Evolutionary conservation across 1,139 yeast species (phyloP), one percentile per base, ranked within the genome.

Genomic region (Magnusiomyces paraingens): DNA sequence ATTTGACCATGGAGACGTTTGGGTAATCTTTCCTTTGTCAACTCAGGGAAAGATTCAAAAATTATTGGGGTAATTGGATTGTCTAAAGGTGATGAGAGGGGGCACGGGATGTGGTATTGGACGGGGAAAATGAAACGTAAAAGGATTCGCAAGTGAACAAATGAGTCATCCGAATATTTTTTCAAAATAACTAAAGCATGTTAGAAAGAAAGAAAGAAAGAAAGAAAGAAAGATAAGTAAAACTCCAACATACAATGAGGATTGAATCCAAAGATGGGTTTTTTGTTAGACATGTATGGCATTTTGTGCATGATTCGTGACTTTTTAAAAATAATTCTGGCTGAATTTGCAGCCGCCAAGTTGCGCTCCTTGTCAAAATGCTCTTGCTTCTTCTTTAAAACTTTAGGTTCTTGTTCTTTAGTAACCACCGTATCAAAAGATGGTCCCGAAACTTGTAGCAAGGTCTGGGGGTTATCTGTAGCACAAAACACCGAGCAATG

Each of bases 101-200:
- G 50, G 15, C 52, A 49, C 1, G 52, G 55, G 14, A 54, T 43
- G 21, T 47, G 50, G 40, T 44, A 47, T 35, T 54, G 55, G n/a
- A 54, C 36, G 3, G 57, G 57, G 39, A 55, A 55, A 38, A 55
- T 55, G 40, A 47, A 50, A 3, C 47, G 15, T 8, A 45, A n/a
- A 5, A 45, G 2, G 15, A 35, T n/a, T 5, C 29, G 21, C 4
- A 45, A 11, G 4, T 21, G 38, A 11, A 15, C 17, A 14, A 12
- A 11, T 3, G 40, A 36, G 5, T 36, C 40, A 5, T 11, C 10
- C 5, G n/a, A 14, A n/a, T 36, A 36, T 14, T 14, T 36, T 11
- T 36, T 36, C 17, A 36, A n/a, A 36, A 36, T 36, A 11, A 14
- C 40, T 36, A 5, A 36, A 4, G 12, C 3, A 5, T 6, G 17